Conservation (phyloP, 192 early-diverging fungal species). For the Entomortierella lignicola region DNA sequence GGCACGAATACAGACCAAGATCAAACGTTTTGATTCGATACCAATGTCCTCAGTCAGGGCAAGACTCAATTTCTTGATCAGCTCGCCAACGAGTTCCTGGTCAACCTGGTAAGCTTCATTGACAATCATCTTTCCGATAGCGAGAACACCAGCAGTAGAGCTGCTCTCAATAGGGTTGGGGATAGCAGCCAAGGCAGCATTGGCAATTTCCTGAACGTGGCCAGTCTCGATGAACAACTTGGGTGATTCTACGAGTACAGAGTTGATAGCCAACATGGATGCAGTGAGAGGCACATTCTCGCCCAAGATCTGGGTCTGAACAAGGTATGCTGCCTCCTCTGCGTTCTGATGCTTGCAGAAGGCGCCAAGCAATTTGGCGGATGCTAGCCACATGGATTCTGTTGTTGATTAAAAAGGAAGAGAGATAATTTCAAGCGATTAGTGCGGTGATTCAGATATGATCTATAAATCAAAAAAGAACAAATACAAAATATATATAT, state of each 20-base stretch:
- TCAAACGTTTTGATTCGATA: constrained; percentile 55
- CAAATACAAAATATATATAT: background rate
- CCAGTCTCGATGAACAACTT: constrained; percentile 55
- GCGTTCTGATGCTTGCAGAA: constrained; percentile 64
- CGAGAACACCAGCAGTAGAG: constrained; percentile 64
- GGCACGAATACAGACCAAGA: constrained; percentile 49
- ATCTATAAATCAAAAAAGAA: too few relatives aligned
- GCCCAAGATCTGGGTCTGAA: constrained; percentile 56
- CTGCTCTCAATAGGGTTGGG: constrained; percentile 50
- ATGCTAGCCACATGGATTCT: constrained; percentile 66
- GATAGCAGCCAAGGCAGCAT: constrained; percentile 38
- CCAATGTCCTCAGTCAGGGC: constrained; percentile 41
- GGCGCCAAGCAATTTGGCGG: constrained; percentile 70
- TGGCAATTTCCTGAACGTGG: constrained; percentile 47
- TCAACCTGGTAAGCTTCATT: constrained; percentile 60
- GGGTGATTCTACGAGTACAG: constrained; percentile 60
- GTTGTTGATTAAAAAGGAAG: too few relatives aligned
- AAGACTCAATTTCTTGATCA: constrained; percentile 42
- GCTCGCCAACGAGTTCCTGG: constrained; percentile 38
- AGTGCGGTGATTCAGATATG: too few relatives aligned
- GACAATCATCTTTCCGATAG: constrained; percentile 63
- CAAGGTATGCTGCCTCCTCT: constrained; percentile 60
- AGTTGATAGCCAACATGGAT: constrained; percentile 60
- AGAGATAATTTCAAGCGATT: too few relatives aligned
- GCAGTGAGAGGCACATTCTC: constrained; percentile 43